Conservation (phyloP, 2,329 filamentous ascomycete genomes). For the Penicillium sp. region DNA sequence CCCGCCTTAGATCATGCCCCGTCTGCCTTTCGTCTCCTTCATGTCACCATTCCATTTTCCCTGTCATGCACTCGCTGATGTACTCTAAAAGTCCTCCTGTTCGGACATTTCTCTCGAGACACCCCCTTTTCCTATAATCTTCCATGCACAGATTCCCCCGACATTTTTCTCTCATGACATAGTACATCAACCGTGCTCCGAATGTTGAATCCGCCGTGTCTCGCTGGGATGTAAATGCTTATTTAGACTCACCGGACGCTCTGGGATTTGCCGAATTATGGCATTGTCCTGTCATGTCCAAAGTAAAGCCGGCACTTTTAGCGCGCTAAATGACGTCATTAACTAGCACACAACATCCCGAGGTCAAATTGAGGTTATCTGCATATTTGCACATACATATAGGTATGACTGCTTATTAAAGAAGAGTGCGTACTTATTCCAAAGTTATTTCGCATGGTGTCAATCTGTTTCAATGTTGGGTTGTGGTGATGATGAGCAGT, state of each 20-base stretch:
- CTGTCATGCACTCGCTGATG: conserved; percentile 25
- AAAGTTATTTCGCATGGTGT: no score
- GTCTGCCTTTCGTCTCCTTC: conserved; percentile 15
- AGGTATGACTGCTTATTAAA: no score
- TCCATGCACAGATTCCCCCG: conserved; percentile 33
- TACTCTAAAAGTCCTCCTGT: conserved; percentile 25
- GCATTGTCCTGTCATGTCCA: background rate
- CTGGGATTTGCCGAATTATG: background rate
- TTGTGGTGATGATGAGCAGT: no score
- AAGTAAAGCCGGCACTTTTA: background rate
- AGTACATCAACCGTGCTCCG: conserved; percentile 25
- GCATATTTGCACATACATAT: no score
- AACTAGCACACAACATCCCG: no score
- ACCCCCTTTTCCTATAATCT: conserved; percentile 18
- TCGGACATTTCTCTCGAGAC: conserved; percentile 10
- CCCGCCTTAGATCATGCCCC: conserved; percentile 29
- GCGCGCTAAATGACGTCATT: no score
- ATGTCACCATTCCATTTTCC: conserved; percentile 9
- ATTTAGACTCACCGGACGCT: background rate
- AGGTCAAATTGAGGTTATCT: no score
- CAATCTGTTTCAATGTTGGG: no score
- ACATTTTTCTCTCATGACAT: conserved; percentile 22
- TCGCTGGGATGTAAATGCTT: conserved; percentile 1
- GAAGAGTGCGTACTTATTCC: no score
- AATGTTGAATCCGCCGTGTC: conserved; percentile 12